Base-by-base conservation (phyloP, 345 rosid genomes). In the Kandelia obovata region DNA sequence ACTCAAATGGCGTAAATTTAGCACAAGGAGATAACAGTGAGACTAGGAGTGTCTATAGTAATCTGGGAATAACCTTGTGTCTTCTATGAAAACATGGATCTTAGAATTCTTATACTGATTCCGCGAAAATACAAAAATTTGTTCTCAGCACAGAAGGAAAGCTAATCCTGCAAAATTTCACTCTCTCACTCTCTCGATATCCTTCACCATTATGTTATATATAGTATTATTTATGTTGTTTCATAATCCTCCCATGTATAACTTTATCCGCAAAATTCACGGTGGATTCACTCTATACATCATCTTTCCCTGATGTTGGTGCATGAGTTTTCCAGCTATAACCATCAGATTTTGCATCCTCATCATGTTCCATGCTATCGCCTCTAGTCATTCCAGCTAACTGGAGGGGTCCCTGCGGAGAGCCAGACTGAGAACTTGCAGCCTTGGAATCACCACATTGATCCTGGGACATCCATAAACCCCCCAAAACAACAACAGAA, bases 341-440 rank as follows among this genome's bases (percentile, higher is more conserved):
- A 59, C 82, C 78, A 77, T 92, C 91, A 7, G 94, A 92, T 71
- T 86, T 88, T 64, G 83, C 85, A 68, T 91, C 96, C 63, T 88
- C 90, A 30, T 89, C 92, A 53, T 91, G 93, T 78, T 87, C 96
- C 82, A 86, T 77, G 81, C 86, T 83, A 61, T 94, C 96, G 15
- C 79, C 84, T 70, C 83, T 73, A 2, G 87, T 84, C 68, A 81
- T 80, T 64, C 78, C 77, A n/a, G 75, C 82, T 67, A 88, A 74
- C 66, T 90, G 92, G 68, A 95, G 83, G 35, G 96, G 97, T 52
- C 96, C 92, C 71, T 90, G 88, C 25, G 99, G 94, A 43, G 99
- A 90, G 55, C 80, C 83, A 1, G 92, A 88, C 25, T 87, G 84
- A 21, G 88, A 78, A 72, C 81, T 72, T 70, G 85, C 80, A 47